Evolutionary conservation across 2,329 filamentous ascomycete genomes (phyloP), one percentile per base, ranked within the genome.

Genomic region (Teratosphaeria destructans): DNA sequence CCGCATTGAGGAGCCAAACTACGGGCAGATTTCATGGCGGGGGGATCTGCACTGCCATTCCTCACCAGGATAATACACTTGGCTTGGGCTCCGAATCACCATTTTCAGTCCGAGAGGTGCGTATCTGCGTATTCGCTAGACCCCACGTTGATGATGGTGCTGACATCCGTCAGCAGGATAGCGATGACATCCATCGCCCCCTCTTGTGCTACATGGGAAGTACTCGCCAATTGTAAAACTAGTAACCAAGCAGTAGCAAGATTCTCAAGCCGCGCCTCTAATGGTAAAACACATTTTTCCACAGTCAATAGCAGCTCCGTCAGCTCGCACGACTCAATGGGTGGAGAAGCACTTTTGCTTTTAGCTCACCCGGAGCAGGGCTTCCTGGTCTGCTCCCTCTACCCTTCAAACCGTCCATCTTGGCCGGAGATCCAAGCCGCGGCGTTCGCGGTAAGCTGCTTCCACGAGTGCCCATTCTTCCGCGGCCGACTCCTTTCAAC

Each of bases 391-490:
- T 60, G 27, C 59, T 62, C 5, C 49, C 58, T 43, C 54, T 53
- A 7, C 57, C 59, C 12, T 53, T 34, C 5, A 54, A 11, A 5
- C 60, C 66, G 16, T 63, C 65, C 47, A 65, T 59, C 58, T 71
- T 69, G 64, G 72, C 66, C 34, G 68, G 68, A 59, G 65, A 68
- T 0, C 67, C 68, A 52, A 73, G 34, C 12, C 72, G 58, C 5
- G 73, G 73, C 60, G 67, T 73, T 23, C 73, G 61, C 1, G 74
- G 73, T 34, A 74, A 69, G 63, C 71, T 73, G 14, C 64, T 67
- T 8, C 68, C 70, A 54, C 74, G 67, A 3, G 73, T 75, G 1
- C 68, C 68, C 61, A 73, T 71, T 23, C 72, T 57, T 7, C 73
- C 67, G 58, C 71, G 61, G 29, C 66, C 65, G 16, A 66, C 63